Conservation (phyloP, 805 yeast species). For the Lipomyces kockii region DNA sequence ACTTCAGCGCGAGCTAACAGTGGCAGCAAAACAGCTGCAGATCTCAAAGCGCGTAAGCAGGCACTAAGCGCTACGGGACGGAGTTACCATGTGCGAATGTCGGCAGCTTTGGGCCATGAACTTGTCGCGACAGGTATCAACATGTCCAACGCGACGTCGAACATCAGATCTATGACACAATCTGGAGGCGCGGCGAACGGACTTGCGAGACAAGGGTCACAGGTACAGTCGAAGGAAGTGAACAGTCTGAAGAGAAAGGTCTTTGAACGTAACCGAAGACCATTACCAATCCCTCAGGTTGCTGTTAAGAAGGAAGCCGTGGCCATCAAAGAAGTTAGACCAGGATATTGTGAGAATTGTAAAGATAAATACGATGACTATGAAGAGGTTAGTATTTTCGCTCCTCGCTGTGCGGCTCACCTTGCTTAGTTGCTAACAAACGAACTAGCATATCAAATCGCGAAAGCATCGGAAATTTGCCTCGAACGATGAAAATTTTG, state of each 20-base stretch:
- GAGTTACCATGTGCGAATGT: conserved; percentile 18
- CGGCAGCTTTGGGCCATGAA: conserved; percentile 48
- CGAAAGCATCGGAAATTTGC: conserved; percentile 82
- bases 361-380: conserved; percentile 79
- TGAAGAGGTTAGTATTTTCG: conserved; percentile 50
- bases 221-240: conserved; percentile 48
- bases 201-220: conserved; percentile 42
- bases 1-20: conserved; percentile 34
- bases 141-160: conserved; percentile 50
- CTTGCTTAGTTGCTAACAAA: not conserved
- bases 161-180: conserved; percentile 44
- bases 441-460: conserved; percentile 59
- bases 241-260: conserved; percentile 51
- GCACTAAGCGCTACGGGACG: conserved; percentile 10
- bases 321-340: conserved; percentile 36
- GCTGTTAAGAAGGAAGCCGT: conserved; percentile 34
- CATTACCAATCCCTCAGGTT: conserved; percentile 35
- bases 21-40: not conserved
- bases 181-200: conserved; percentile 43
- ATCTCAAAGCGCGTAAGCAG: conserved; percentile 8
- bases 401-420: not conserved
- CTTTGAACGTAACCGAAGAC: conserved; percentile 39
- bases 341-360: conserved; percentile 96
- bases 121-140: conserved; percentile 66
- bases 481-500: conserved; percentile 67